Percentiles rank a stretch among this genome's conserved stretches.
These are phyloP conservation scores for Chenopodium quinoa DNA, from an alignment of 148 eudicot genomes.

Conservation along the genomic window DNA sequence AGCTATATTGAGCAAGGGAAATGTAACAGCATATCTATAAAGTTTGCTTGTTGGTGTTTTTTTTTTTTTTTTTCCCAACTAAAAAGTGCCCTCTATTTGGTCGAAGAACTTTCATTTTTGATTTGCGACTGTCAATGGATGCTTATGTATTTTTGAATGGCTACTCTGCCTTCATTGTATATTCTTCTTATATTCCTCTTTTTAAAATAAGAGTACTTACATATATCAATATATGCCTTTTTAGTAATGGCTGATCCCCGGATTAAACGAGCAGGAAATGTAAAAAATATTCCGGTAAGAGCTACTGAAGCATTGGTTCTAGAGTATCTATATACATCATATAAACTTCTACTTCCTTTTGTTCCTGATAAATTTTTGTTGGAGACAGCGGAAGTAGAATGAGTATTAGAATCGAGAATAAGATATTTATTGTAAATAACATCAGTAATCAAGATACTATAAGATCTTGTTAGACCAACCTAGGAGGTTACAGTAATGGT, in stretches of 20 bases:
- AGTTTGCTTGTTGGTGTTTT: background rate
- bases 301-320: too few species aligned
- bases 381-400: too few species aligned
- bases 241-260: background rate
- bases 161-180: constrained; percentile 42
- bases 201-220: too few species aligned
- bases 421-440: too few species aligned
- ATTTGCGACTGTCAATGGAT: constrained; percentile 30
- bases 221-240: background rate
- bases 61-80: background rate
- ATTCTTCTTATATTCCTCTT: constrained; percentile 15
- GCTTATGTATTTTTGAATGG: constrained; percentile 34
- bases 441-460: too few species aligned
- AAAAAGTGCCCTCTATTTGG: constrained; percentile 15
- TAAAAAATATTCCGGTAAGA: too few species aligned
- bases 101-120: constrained; percentile 22
- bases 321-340: too few species aligned
- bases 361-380: too few species aligned
- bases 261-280: background rate
- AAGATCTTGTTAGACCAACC: too few species aligned
- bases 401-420: too few species aligned
- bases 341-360: too few species aligned
- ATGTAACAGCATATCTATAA: constrained; percentile 15
- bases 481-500: too few species aligned
- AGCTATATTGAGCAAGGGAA: constrained; percentile 26